Percentiles rank a stretch among this genome's conserved stretches.
These are phyloP conservation scores for Aspergillus ochraceus DNA, from an alignment of 2,329 filamentous ascomycete genomes.

Conservation along the genomic window DNA sequence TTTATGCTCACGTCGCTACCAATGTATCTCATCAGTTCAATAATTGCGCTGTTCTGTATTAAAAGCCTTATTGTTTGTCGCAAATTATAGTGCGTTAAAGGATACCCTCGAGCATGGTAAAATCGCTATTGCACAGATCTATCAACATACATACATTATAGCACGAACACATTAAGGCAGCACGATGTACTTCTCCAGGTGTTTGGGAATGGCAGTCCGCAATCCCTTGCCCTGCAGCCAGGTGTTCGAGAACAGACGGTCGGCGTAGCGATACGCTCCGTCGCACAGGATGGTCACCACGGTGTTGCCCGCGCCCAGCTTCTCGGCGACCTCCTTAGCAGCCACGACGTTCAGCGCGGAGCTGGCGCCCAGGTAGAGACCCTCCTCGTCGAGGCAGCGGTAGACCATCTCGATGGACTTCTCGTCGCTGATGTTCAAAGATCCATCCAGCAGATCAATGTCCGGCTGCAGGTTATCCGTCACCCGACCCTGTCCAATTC, in stretches of 20 bases:
- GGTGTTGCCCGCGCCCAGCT: conserved; percentile 82
- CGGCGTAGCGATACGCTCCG: conserved; percentile 95
- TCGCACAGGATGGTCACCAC: conserved; percentile 94
- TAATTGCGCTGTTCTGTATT: too few species aligned
- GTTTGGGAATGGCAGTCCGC: conserved; percentile 75
- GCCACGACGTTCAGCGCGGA: conserved; percentile 94
- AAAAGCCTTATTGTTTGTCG: too few species aligned
- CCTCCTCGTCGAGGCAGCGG: conserved; percentile 91
- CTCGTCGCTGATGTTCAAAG: conserved; percentile 81
- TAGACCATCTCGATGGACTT: conserved; percentile 99
- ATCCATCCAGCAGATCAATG: conserved; percentile 79
- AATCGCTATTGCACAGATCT: background rate
- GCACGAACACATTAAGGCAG: conserved; percentile 58
- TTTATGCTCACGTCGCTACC: too few species aligned
- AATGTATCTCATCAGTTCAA: too few species aligned
- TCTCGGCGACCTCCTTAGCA: conserved; percentile 89
- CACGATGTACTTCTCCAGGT: conserved; percentile 91
- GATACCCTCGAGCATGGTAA: too few species aligned
- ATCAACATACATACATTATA: conserved; percentile 5
- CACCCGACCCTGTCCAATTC: conserved; percentile 92
- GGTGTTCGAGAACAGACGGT: conserved; percentile 84
- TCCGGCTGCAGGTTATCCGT: conserved; percentile 93
- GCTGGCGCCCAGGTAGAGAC: conserved; percentile 90
- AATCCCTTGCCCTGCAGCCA: conserved; percentile 89
- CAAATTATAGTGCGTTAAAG: too few species aligned